A percentile compares a stretch with the other conserved stretches of the same genome.
Conservation (phyloP, 805 yeast genomes). For the Saccharomyces paradoxus region DNA sequence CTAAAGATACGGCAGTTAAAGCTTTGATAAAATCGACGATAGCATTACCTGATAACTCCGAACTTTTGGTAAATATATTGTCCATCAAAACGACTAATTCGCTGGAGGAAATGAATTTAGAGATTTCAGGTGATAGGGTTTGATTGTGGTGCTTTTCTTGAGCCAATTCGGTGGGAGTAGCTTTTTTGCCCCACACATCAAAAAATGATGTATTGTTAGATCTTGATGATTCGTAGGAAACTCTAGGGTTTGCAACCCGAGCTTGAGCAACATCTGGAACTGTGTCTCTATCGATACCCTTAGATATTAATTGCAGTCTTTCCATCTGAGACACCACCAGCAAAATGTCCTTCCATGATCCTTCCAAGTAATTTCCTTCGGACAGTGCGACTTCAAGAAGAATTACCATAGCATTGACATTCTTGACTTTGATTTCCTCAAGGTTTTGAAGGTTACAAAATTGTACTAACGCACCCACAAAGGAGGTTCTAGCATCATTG, state of each 20-base stretch:
- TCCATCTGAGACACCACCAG: constrained; percentile 85
- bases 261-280: constrained; percentile 83
- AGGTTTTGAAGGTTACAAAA: constrained; percentile 74
- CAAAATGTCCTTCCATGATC: constrained; percentile 80
- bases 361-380: constrained; percentile 67
- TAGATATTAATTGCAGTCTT: constrained; percentile 76
- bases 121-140: constrained; percentile 50
- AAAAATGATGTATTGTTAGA: constrained; percentile 42
- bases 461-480: constrained; percentile 82
- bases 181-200: constrained; percentile 46
- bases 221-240: constrained; percentile 46
- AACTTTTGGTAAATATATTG: constrained; percentile 75
- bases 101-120: constrained; percentile 50
- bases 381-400: constrained; percentile 67
- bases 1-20: constrained; percentile 74
- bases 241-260: constrained; percentile 46
- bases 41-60: constrained; percentile 70
- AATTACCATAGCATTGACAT: constrained; percentile 69
- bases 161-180: constrained; percentile 58
- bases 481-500: constrained; percentile 79
- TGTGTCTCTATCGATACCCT: constrained; percentile 74
- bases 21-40: constrained; percentile 84
- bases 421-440: constrained; percentile 69
- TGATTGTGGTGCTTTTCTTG: constrained; percentile 66
- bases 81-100: constrained; percentile 77